Evolutionary conservation across 352 stramenopile species (phyloP).

Genomic region (Pilasporangium apinafurcum): DNA sequence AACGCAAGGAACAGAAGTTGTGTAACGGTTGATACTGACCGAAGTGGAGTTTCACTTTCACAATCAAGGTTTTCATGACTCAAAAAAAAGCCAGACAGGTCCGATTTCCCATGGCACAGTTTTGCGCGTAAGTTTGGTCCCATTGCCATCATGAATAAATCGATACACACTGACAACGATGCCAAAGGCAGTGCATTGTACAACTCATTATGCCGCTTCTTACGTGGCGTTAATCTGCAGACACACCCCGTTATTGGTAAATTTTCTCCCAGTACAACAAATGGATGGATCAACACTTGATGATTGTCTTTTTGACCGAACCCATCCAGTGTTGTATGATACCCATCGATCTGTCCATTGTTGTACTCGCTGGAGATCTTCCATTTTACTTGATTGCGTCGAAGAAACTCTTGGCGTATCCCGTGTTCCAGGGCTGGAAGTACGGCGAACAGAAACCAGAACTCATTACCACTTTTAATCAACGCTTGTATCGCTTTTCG

Average conservation of each 20-base stretch:
- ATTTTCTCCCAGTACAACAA: constrained; percentile 13
- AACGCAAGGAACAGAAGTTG: constrained; percentile 27
- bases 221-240: too few species aligned
- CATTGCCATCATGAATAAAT: constrained; percentile 72
- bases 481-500: constrained; percentile 19
- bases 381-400: constrained; percentile 21
- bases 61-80: too few species aligned
- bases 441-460: constrained; percentile 48
- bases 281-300: constrained; percentile 53
- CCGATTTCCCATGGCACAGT: constrained; percentile 60
- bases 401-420: constrained; percentile 53
- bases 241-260: too few species aligned
- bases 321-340: constrained; percentile 75
- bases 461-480: constrained; percentile 21
- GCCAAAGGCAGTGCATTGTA: constrained; percentile 38
- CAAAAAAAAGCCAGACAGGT: too few species aligned
- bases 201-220: constrained; percentile 16
- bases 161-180: constrained; percentile 36
- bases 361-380: constrained; percentile 27
- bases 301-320: constrained; percentile 76
- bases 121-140: constrained; percentile 67
- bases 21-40: constrained; percentile 15
- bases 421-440: constrained; percentile 63
- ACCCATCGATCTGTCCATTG: constrained; percentile 51
- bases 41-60: constrained; percentile 8